phyloP scores from a whole-genome alignment of 495 filamentous ascomycete genomes.

The Daldinia loculata region DNA sequence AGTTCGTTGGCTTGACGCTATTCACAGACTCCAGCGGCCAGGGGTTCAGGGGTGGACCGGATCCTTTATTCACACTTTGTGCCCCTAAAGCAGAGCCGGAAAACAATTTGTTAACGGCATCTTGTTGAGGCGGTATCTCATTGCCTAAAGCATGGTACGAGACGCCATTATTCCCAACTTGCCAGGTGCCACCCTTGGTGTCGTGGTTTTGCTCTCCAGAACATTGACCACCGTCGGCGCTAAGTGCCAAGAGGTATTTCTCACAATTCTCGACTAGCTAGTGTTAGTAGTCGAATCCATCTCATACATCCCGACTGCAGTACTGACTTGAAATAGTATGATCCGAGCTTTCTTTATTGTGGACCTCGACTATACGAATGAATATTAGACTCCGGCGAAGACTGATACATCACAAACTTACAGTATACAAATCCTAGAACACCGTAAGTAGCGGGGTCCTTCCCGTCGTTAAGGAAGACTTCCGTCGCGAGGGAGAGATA shows the following conservation, averaged over 20 bases:
- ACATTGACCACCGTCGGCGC: constrained; percentile 37
- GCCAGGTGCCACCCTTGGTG: constrained; percentile 47
- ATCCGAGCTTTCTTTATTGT: constrained; percentile 42
- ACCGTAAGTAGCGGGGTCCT: constrained; percentile 38
- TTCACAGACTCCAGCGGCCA: constrained; percentile 47
- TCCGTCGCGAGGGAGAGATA: constrained; percentile 47
- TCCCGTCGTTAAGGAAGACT: constrained; percentile 42
- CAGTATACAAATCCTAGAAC: constrained; percentile 46
- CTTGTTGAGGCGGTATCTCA: constrained; percentile 41
- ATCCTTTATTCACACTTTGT: constrained; percentile 42
- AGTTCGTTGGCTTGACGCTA: constrained; percentile 39
- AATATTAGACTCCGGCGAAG: constrained; percentile 7
- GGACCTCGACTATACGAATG: constrained; percentile 40
- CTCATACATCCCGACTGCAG: background rate
- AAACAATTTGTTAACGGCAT: constrained; percentile 45
- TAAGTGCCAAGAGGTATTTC: constrained; percentile 40
- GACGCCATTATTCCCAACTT: constrained; percentile 41
- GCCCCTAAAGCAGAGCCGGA: constrained; percentile 31
- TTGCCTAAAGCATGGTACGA: constrained; percentile 45
- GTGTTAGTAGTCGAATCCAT: constrained; percentile 16
- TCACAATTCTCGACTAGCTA: constrained; percentile 36
- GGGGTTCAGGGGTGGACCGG: constrained; percentile 41
- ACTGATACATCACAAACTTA: constrained; percentile 5
- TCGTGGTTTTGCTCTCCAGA: constrained; percentile 43
- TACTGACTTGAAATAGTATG: constrained; percentile 44